These are phyloP conservation scores for Debaryomyces robertsiae DNA, from an alignment of 1,139 yeast genomes.

Conservation along the genomic window DNA sequence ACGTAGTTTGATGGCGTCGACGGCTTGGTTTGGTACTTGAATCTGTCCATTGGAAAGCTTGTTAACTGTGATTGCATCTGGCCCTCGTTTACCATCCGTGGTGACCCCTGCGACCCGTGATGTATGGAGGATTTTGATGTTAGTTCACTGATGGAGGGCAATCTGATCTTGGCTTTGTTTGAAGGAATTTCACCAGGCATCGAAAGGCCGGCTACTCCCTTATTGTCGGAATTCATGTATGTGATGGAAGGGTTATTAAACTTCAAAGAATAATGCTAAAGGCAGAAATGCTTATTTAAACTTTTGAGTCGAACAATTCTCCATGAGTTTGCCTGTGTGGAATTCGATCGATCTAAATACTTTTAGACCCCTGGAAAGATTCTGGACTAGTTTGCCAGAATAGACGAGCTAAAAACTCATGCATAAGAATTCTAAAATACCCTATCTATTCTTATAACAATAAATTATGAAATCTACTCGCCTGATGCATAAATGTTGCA, in stretches of 20 bases:
- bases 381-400: conserved; percentile 1
- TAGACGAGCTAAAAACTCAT: background rate
- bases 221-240: too few relatives aligned
- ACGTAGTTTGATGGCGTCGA: conserved; percentile 13
- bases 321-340: background rate
- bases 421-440: conserved; percentile 3
- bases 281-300: too few relatives aligned
- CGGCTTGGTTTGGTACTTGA: conserved; percentile 6
- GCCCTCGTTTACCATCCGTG: conserved; percentile 3
- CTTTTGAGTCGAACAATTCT: too few relatives aligned
- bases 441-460: conserved; percentile 1
- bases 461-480: conserved; percentile 4
- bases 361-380: conserved; percentile 2
- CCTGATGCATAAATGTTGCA: background rate
- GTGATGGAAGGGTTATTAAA: too few relatives aligned
- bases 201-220: too few relatives aligned
- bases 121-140: conserved; percentile 24
- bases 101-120: background rate
- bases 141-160: conserved; percentile 41
- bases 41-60: background rate
- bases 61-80: background rate
- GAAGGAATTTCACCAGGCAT: too few relatives aligned
- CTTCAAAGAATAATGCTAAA: too few relatives aligned
- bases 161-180: conserved; percentile 19
- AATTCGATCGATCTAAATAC: conserved; percentile 5